phyloP scores from a whole-genome alignment of 1,284 basidiomycete genomes.

The Fereydounia khargensis region DNA sequence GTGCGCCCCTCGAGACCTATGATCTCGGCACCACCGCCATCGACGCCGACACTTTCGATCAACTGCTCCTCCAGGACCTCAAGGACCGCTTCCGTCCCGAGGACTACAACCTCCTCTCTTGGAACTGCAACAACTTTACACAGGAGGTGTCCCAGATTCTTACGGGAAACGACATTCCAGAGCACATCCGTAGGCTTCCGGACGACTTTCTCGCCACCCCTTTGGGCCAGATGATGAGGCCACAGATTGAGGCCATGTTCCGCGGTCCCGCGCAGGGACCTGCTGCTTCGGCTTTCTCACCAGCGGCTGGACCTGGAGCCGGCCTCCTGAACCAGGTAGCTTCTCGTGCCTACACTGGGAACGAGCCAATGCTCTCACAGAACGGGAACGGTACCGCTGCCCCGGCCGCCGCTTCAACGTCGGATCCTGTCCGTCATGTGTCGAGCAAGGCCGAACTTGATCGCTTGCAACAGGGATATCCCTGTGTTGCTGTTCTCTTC shows the following conservation, averaged over 20 bases:
- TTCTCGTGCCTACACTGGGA: conserved; percentile 60
- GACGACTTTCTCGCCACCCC: conserved; percentile 85
- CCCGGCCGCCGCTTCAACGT: conserved; percentile 66
- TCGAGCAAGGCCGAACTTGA: conserved; percentile 20
- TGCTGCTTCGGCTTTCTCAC: no score
- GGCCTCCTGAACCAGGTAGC: conserved; percentile 60
- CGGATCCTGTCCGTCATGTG: conserved; percentile 59
- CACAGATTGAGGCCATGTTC: conserved; percentile 70
- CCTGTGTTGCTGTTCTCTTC: conserved; percentile 67
- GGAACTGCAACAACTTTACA: conserved; percentile 66
- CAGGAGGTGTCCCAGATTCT: conserved; percentile 64
- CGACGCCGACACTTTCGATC: conserved; percentile 75
- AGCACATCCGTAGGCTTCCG: conserved; percentile 60
- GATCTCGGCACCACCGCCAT: conserved; percentile 79
- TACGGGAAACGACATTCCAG: conserved; percentile 48
- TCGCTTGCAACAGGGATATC: conserved; percentile 54
- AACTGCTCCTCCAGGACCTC: conserved; percentile 73
- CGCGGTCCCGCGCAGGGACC: conserved; percentile 9
- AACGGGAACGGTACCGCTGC: conserved; percentile 9
- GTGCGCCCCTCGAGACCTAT: conserved; percentile 70
- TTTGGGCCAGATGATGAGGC: conserved; percentile 78
- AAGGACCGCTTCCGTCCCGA: conserved; percentile 73
- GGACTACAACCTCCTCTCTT: conserved; percentile 74
- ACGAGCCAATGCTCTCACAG: conserved; percentile 52
- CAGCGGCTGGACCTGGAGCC: not conserved